Base-by-base conservation (phyloP, 495 filamentous ascomycete genomes). In the Daldinia vernicosa region DNA sequence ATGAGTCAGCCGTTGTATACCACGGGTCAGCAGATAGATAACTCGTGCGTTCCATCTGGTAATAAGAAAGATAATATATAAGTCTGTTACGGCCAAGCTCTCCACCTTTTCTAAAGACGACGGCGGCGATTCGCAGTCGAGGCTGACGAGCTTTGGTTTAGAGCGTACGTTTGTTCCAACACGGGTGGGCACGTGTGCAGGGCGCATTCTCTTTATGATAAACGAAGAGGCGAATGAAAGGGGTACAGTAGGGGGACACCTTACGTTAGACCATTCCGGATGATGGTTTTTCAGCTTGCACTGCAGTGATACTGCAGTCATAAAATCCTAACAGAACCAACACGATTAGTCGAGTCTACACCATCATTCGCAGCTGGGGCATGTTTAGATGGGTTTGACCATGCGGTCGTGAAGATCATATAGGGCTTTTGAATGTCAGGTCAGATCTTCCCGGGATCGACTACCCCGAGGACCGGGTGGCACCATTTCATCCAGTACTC, bases 181-280 rank as follows among this genome's bases (percentile, higher is more conserved):
- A 22, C 27, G 19, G 50, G 26, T 17, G n/a, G 28, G 56, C 60
- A 67, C 56, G 53, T 66, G 63, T 67, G 52, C 6, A 43, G 60
- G 43, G 39, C 17, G 40, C 6, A 39, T n/a, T 70, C 4, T 65
- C 32, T 51, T 45, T n/a, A 19, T 57, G 30, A 43, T 66, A 32
- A 39, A 52, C 28, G 53, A 56, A 35, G 30, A 7, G 53, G 17
- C 27, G 53, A 51, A 19, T 12, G n/a, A 53, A 60, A 26, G 58
- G 67, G 40, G 60, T 58, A 59, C 17, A 43, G 60, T 22, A 52
- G 33, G 37, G 39, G 52, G 8, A 39, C 32, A 32, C 70, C 80
- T 70, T 79, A 89, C 87, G 74, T 90, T 90, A 11, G 85, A 86
- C 87, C 88, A 89, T 66, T 89, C 88, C 1, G 88, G 87, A 69